A percentile compares a stretch with the other conserved stretches of the same genome.
Conservation (phyloP, 2,329 filamentous ascomycete species). For the Colletotrichum sp. region DNA sequence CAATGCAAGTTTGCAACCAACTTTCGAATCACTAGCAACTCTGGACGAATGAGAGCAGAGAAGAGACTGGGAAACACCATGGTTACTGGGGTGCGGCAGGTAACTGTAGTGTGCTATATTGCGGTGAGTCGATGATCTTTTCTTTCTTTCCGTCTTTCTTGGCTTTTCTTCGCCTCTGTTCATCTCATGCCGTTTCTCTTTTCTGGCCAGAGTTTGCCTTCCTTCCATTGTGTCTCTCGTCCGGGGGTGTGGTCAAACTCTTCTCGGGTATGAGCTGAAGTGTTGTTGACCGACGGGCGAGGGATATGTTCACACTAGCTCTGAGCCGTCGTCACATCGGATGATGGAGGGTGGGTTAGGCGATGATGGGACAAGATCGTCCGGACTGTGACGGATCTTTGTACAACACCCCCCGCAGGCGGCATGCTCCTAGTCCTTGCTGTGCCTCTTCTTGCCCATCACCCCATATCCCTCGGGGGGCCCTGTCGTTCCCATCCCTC, state of each 20-base stretch:
- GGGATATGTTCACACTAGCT: constrained; percentile 2
- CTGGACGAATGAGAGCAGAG: not conserved
- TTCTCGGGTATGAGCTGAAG: not conserved
- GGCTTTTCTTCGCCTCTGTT: not conserved
- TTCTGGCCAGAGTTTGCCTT: not conserved
- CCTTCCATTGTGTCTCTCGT: not conserved
- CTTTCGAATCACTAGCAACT: constrained; percentile 1
- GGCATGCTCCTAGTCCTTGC: not conserved
- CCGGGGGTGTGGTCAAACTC: not conserved
- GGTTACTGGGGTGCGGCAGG: not conserved
- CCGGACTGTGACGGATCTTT: constrained; percentile 14
- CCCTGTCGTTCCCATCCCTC: not conserved
- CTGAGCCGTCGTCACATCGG: constrained; percentile 2
- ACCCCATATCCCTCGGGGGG: not conserved
- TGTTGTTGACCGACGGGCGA: constrained; percentile 12
- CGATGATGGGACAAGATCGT: constrained; percentile 19
- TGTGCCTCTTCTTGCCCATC: not conserved
- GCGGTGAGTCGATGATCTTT: constrained; percentile 8
- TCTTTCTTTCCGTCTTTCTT: not conserved
- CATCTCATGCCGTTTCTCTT: not conserved
- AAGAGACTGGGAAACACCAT: not conserved
- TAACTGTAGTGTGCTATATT: not conserved
- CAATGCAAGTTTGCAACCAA: constrained; percentile 7
- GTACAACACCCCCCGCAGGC: constrained; percentile 9
- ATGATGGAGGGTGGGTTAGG: not conserved